Percentiles rank a stretch among this genome's conserved stretches.
These are phyloP conservation scores for Penicillium arizonense DNA, from an alignment of 495 filamentous ascomycete genomes.

Conservation along the genomic window DNA sequence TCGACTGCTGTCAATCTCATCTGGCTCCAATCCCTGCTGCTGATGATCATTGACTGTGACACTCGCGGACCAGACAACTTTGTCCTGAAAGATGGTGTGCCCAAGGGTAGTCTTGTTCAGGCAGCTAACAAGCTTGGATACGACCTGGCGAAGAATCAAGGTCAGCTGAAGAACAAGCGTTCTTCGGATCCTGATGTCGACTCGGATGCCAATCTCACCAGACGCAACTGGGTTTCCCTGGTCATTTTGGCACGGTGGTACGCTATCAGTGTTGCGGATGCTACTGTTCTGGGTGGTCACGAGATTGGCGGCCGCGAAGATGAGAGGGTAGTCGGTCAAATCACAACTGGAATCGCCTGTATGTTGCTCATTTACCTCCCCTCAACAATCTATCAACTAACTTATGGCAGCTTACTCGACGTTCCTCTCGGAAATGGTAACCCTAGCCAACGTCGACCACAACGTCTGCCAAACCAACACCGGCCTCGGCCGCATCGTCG, in stretches of 20 bases:
- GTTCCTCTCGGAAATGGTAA: constrained; percentile 42
- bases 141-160: constrained; percentile 40
- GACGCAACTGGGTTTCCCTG: constrained; percentile 74
- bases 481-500: constrained; percentile 39
- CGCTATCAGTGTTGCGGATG: constrained; percentile 65
- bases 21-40: constrained; percentile 42
- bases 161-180: constrained; percentile 36
- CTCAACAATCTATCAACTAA: constrained; percentile 5
- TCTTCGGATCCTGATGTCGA: constrained; percentile 54
- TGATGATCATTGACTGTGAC: constrained; percentile 48
- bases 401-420: constrained; percentile 41
- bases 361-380: constrained; percentile 38
- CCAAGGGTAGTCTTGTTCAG: constrained; percentile 43
- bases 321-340: constrained; percentile 61
- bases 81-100: constrained; percentile 39
- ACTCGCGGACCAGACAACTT: constrained; percentile 46
- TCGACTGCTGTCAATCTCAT: constrained; percentile 38
- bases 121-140: constrained; percentile 41
- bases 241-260: constrained; percentile 76
- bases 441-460: constrained; percentile 31
- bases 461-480: constrained; percentile 43
- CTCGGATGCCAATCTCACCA: constrained; percentile 66
- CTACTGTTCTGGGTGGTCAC: constrained; percentile 52
- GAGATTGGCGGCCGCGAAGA: constrained; percentile 58
- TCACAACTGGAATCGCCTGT: constrained; percentile 65